Percentiles rank a stretch among this genome's conserved stretches.
These are phyloP conservation scores for Arabidopsis lyrata DNA, from an alignment of 441 rosid species.

Conservation along the genomic window DNA sequence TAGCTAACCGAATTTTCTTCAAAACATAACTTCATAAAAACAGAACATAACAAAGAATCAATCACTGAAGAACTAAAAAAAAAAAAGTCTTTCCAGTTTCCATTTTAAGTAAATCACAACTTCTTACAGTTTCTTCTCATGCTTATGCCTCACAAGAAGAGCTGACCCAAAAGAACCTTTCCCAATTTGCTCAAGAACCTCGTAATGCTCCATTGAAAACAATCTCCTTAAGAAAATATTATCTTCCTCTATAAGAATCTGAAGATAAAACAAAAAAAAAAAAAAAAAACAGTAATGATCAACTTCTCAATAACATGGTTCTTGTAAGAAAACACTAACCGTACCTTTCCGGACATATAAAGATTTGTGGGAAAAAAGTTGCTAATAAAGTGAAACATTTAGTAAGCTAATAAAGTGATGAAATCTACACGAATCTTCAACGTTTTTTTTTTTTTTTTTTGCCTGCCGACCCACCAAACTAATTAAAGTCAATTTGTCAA, in stretches of 20 bases:
- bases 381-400: constrained; percentile 30
- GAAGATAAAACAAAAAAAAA: constrained; percentile 31
- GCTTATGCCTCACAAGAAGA: constrained; percentile 96
- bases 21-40: constrained; percentile 78
- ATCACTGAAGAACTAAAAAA: constrained; percentile 5
- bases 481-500: constrained; percentile 39
- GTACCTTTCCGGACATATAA: constrained; percentile 35
- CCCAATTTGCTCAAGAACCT: constrained; percentile 95
- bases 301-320: constrained; percentile 12
- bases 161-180: constrained; percentile 99
- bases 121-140: constrained; percentile 92
- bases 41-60: constrained; percentile 25
- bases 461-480: constrained; percentile 46
- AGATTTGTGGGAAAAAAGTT: constrained; percentile 19
- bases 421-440: constrained; percentile 33
- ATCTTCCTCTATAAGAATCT: constrained; percentile 35
- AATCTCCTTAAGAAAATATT: constrained; percentile 29
- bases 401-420: constrained; percentile 42
- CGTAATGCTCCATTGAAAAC: constrained; percentile 86
- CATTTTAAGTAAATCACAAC: constrained; percentile 1
- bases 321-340: constrained; percentile 28
- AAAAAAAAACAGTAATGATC: constrained; percentile 8
- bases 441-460: constrained; percentile 5
- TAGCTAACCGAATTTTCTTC: constrained; percentile 97
- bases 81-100: not conserved